phyloP scores from a whole-genome alignment of 1,139 yeast species.

The Suhomyces atakaporum region DNA sequence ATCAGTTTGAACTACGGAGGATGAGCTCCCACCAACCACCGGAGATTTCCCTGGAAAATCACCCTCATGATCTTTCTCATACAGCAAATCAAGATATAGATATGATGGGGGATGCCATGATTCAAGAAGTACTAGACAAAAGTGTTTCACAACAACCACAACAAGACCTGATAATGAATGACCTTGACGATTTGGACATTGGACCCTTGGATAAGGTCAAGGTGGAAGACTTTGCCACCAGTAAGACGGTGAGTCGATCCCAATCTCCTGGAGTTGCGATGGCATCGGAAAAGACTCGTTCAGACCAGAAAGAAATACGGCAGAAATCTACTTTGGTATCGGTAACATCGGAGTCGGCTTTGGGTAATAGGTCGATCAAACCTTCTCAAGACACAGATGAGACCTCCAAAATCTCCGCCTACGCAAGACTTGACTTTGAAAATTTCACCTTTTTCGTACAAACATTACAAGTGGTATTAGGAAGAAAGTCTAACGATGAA shows the following conservation, averaged over 20 bases:
- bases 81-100: slow-evolving; percentile 3
- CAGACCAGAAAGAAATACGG: slow-evolving; percentile 14
- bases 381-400: slow-evolving; percentile 20
- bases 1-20: slow-evolving; percentile 3
- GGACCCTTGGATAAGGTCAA: slow-evolving; percentile 17
- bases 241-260: slow-evolving; percentile 21
- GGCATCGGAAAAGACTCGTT: background rate
- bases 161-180: slow-evolving; percentile 5
- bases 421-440: slow-evolving; percentile 91
- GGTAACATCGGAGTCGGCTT: slow-evolving; percentile 25
- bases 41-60: slow-evolving; percentile 3
- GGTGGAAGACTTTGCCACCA: slow-evolving; percentile 11
- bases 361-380: slow-evolving; percentile 1
- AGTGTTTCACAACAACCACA: slow-evolving; percentile 2
- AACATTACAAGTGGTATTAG: slow-evolving; percentile 88
- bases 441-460: slow-evolving; percentile 93
- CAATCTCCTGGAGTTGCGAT: slow-evolving; percentile 17
- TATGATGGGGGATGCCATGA: slow-evolving; percentile 6
- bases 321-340: slow-evolving; percentile 19
- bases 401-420: slow-evolving; percentile 73
- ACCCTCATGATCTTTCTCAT: slow-evolving; percentile 4
- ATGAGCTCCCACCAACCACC: slow-evolving; percentile 9
- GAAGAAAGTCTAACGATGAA: slow-evolving; percentile 76
- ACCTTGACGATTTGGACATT: slow-evolving; percentile 14
- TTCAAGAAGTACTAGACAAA: slow-evolving; percentile 6